These are phyloP conservation scores for Aspergillus sp. DNA, from an alignment of 2,329 filamentous ascomycete species.

Conservation along the genomic window DNA sequence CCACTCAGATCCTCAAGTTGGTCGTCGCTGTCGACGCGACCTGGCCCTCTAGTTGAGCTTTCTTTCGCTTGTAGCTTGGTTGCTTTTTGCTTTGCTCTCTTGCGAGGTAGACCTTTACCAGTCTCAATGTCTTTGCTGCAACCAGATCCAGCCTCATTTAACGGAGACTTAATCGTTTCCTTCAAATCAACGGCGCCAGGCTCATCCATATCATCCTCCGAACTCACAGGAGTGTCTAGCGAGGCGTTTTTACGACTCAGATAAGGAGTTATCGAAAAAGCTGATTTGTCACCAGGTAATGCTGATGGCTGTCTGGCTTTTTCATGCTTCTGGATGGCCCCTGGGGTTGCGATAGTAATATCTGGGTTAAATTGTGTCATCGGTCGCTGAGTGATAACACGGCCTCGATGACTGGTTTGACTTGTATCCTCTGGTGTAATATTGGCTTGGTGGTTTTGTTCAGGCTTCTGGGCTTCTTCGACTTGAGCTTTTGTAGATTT, in stretches of 20 bases:
- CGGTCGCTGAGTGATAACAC: slow-evolving; percentile 31
- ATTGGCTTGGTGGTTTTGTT: slow-evolving; percentile 30
- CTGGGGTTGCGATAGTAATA: slow-evolving; percentile 46
- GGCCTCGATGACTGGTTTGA: slow-evolving; percentile 30
- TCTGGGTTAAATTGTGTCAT: slow-evolving; percentile 35
- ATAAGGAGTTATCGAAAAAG: slow-evolving; percentile 90
- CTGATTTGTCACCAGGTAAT: slow-evolving; percentile 74
- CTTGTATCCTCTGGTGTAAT: slow-evolving; percentile 21
- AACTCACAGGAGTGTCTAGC: slow-evolving; percentile 24
- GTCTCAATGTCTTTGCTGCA: background rate
- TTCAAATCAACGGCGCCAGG: slow-evolving; percentile 10
- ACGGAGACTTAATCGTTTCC: slow-evolving; percentile 1
- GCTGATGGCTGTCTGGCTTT: slow-evolving; percentile 53
- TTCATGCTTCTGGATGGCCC: slow-evolving; percentile 44
- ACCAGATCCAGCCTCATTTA: background rate
- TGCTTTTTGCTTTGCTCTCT: background rate
- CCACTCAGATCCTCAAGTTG: slow-evolving; percentile 13
- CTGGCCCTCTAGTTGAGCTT: background rate
- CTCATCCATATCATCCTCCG: slow-evolving; percentile 21
- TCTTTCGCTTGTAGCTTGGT: background rate
- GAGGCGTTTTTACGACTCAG: slow-evolving; percentile 66
- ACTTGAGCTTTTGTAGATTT: slow-evolving; percentile 64
- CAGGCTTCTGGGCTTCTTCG: slow-evolving; percentile 54
- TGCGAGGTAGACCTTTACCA: background rate
- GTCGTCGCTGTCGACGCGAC: slow-evolving; percentile 2